These are phyloP conservation scores for Blastobotrys proliferans DNA, from an alignment of 1,139 yeast genomes.

Conservation along the genomic window DNA sequence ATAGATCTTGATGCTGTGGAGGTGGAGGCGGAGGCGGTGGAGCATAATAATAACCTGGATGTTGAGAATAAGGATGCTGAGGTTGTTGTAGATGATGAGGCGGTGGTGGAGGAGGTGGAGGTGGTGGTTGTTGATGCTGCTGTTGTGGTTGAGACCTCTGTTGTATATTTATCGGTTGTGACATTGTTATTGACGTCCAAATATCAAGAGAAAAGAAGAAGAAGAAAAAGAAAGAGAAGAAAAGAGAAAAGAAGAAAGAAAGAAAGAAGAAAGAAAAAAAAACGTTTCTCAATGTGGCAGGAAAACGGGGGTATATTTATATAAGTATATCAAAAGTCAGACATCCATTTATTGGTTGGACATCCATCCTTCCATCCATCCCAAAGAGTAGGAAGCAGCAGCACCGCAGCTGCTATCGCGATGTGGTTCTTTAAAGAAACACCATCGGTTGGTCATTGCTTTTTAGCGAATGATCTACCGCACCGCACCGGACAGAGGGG, in stretches of 20 bases:
- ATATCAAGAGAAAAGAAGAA: not conserved
- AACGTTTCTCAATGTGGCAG: not conserved
- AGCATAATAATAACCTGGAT: constrained; percentile 1
- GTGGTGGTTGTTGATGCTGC: not conserved
- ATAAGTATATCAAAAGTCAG: too few species aligned
- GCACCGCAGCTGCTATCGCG: too few species aligned
- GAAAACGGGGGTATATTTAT: too few species aligned
- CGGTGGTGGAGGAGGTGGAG: constrained; percentile 1
- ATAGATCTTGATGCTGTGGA: not conserved
- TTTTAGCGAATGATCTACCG: too few species aligned
- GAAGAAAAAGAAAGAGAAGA: constrained; percentile 1
- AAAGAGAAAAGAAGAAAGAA: not conserved
- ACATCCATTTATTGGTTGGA: too few species aligned
- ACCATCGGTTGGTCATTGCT: too few species aligned
- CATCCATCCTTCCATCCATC: too few species aligned
- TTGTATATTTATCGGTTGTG: constrained; percentile 4
- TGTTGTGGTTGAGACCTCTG: not conserved
- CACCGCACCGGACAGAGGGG: too few species aligned
- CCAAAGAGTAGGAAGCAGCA: too few species aligned
- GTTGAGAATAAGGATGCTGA: constrained; percentile 2
- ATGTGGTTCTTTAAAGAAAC: too few species aligned
- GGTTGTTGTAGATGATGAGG: not conserved
- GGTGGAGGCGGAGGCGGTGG: constrained; percentile 7
- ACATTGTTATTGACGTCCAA: constrained; percentile 1
- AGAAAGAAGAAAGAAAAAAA: too few species aligned